These are phyloP conservation scores for Hypoxylon sp. DNA, from an alignment of 2,329 filamentous ascomycete genomes.

Conservation along the genomic window DNA sequence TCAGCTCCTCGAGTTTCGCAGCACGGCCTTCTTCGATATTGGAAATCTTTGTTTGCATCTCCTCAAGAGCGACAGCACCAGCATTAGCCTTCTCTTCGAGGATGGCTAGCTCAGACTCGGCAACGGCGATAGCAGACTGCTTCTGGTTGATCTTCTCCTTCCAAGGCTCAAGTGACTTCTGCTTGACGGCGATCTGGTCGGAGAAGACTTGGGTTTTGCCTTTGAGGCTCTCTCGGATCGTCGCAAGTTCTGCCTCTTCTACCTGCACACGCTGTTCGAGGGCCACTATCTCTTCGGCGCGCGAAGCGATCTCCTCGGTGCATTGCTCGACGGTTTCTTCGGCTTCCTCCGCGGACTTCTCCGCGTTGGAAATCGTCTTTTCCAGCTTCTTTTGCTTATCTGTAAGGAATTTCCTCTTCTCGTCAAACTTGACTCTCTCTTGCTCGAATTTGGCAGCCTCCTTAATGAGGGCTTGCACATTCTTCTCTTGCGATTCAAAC, in stretches of 20 bases:
- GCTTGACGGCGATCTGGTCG: constrained; percentile 89
- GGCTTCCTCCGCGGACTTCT: constrained; percentile 77
- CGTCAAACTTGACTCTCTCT: constrained; percentile 95
- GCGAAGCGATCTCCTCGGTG: constrained; percentile 78
- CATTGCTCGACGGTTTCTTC: constrained; percentile 81
- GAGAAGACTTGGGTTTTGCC: constrained; percentile 96
- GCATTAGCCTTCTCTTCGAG: constrained; percentile 89
- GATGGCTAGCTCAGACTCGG: constrained; percentile 93
- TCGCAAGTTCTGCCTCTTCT: constrained; percentile 83
- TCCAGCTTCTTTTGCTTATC: constrained; percentile 96
- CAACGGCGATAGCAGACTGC: constrained; percentile 90
- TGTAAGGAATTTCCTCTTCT: constrained; percentile 92
- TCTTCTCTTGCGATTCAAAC: constrained; percentile 82
- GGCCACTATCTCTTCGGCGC: constrained; percentile 74
- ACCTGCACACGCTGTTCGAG: constrained; percentile 79
- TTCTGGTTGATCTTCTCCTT: constrained; percentile 97
- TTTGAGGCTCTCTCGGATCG: constrained; percentile 87
- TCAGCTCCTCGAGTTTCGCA: constrained; percentile 76
- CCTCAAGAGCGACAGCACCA: constrained; percentile 82
- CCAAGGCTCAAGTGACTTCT: constrained; percentile 96
- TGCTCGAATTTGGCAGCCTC: constrained; percentile 95
- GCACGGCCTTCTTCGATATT: constrained; percentile 75
- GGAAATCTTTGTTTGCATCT: constrained; percentile 81
- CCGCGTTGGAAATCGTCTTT: constrained; percentile 81
- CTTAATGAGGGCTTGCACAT: constrained; percentile 79